Conservation (phyloP, 2,329 filamentous ascomycete species). For the Aspergillus aculeatinus region DNA sequence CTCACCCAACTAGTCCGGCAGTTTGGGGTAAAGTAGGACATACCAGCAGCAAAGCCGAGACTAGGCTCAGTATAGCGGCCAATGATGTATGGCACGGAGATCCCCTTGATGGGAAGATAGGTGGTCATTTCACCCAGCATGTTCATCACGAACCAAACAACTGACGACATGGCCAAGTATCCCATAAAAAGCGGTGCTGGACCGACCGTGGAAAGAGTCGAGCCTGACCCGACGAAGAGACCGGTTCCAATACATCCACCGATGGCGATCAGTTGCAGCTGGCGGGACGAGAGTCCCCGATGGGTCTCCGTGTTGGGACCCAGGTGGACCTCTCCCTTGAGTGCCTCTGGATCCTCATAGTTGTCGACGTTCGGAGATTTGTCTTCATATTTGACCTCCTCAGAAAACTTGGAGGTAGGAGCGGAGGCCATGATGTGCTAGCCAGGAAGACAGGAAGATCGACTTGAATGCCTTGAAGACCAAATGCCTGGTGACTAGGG, state of each 20-base stretch:
- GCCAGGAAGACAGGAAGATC: neutral
- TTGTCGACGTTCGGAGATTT: constrained; percentile 1
- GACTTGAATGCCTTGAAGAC: neutral
- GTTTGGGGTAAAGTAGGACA: neutral
- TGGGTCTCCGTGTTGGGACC: constrained; percentile 21
- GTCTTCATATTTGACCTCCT: constrained; percentile 10
- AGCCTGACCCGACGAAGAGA: constrained; percentile 54
- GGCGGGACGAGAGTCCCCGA: constrained; percentile 39
- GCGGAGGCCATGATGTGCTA: constrained; percentile 9
- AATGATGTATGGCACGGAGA: constrained; percentile 57
- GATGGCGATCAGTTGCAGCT: constrained; percentile 44
- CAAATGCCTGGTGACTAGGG: neutral
- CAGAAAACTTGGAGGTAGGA: constrained; percentile 10
- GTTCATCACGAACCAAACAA: constrained; percentile 46
- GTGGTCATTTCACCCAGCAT: constrained; percentile 58
- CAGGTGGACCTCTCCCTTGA: constrained; percentile 11
- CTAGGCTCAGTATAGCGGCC: constrained; percentile 57
- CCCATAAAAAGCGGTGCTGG: constrained; percentile 44
- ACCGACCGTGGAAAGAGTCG: constrained; percentile 49
- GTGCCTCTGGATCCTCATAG: constrained; percentile 11
- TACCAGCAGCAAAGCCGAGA: constrained; percentile 52
- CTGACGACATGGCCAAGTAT: constrained; percentile 37
- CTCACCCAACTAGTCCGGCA: too few species aligned
- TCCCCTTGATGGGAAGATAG: constrained; percentile 53
- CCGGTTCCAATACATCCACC: constrained; percentile 48